Evolutionary conservation across 179 eudicot species (phyloP).

Genomic region (Nepenthes alata): DNA sequence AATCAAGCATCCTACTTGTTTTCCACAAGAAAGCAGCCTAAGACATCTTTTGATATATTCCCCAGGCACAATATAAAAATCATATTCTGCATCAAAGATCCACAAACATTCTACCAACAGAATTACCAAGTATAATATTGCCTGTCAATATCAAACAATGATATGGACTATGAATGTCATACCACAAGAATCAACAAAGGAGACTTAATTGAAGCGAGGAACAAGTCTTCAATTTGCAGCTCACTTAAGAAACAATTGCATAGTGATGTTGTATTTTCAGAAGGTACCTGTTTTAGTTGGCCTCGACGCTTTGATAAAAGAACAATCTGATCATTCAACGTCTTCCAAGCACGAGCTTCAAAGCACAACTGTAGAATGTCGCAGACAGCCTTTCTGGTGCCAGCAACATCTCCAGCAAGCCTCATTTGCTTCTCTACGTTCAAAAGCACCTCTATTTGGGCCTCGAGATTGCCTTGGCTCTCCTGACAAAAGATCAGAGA

Average conservation of each 20-base stretch:
- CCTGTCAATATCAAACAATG: too few relatives aligned
- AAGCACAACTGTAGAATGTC: constrained; percentile 70
- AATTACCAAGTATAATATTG: too few relatives aligned
- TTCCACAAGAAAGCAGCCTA: too few relatives aligned
- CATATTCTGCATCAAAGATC: too few relatives aligned
- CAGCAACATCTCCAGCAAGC: constrained; percentile 72
- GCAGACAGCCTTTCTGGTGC: constrained; percentile 56
- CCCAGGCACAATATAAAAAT: too few relatives aligned
- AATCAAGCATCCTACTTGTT: too few relatives aligned
- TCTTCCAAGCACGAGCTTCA: constrained; percentile 73
- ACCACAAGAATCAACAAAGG: too few relatives aligned
- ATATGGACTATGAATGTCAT: too few relatives aligned
- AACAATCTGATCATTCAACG: constrained; percentile 80
- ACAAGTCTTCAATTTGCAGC: background rate
- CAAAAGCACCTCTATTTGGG: constrained; percentile 62
- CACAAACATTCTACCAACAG: too few relatives aligned
- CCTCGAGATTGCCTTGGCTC: constrained; percentile 42
- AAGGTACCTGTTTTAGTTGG: constrained; percentile 74
- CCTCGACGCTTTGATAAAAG: constrained; percentile 85
- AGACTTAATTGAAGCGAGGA: too few relatives aligned
- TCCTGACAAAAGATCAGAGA: constrained; percentile 27
- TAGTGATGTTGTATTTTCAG: background rate
- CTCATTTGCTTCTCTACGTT: constrained; percentile 90
- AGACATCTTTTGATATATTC: too few relatives aligned
- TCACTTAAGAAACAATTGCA: background rate